phyloP scores from a whole-genome alignment of 306 rosid genomes.

The Cicer chorassanicum region DNA sequence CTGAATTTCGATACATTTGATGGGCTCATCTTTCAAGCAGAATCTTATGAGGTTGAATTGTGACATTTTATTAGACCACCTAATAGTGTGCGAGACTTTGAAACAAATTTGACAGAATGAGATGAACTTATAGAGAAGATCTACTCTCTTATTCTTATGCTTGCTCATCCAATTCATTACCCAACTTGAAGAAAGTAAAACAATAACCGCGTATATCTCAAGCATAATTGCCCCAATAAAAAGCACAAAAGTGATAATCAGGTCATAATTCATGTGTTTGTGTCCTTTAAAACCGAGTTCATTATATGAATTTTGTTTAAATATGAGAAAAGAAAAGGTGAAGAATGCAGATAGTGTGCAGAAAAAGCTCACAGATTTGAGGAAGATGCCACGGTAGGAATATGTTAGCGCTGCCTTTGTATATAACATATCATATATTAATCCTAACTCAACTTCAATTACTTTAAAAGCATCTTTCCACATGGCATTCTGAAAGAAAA shows the following conservation, averaged over 20 bases:
- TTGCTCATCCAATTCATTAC: constrained; percentile 36
- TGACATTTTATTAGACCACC: constrained; percentile 44
- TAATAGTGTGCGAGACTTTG: constrained; percentile 9
- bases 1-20: background rate
- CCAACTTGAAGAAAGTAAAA: constrained; percentile 50
- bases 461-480: constrained; percentile 40
- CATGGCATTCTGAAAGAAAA: constrained; percentile 5
- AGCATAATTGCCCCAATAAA: constrained; percentile 46
- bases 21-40: constrained; percentile 18
- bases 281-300: background rate
- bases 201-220: constrained; percentile 38
- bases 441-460: constrained; percentile 58
- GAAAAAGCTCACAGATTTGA: constrained; percentile 23
- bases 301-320: background rate
- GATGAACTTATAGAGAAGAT: background rate
- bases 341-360: constrained; percentile 21
- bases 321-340: constrained; percentile 13
- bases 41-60: constrained; percentile 42
- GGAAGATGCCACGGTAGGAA: background rate
- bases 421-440: constrained; percentile 51
- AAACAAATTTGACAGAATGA: background rate
- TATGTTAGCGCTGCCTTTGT: constrained; percentile 52
- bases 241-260: constrained; percentile 38
- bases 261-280: background rate
- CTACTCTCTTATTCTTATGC: background rate